Evolutionary conservation across 2,329 filamentous ascomycete genomes (phyloP), one percentile per base, ranked within the genome.

Genomic region (Trichoderma sp.): DNA sequence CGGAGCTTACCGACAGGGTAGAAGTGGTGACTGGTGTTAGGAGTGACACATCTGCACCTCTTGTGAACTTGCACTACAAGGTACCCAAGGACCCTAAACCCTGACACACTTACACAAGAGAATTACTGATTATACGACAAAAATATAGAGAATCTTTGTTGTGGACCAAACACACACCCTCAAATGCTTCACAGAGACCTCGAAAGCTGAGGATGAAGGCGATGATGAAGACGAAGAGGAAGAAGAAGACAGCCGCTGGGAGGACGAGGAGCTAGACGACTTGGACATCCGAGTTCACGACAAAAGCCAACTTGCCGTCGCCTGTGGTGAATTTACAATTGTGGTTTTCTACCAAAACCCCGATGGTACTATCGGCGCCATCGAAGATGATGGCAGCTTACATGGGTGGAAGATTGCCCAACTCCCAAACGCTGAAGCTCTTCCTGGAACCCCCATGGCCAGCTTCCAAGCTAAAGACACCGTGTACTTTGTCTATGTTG

Each of bases 101-200:
- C 15, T 2, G 2, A 15, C 21, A 11, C 5, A 3, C n/a, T 32
- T 18, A 47, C n/a, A 69, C 24, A 4, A 24, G 28, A 12, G 24
- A 21, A 21, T n/a, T 21, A 9, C 67, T 51, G 12, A 70, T 1
- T 28, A 14, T 26, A 43, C 30, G 32, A n/a, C 15, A 1, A 12
- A 51, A 61, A n/a, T 6, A n/a, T 9, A 71, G 70, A 61, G 15
- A 28, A n/a, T 71, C 5, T 71, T 67, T 32, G 56, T n/a, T 8
- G 57, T 67, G 1, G 30, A 43, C 3, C 18, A 61, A 1, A 6
- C 28, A 5, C 2, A 71, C 56, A 9, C 1, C n/a, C 63, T 71
- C 21, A 60, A 18, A 15, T 67, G 34, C 21, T 71, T 51, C 18
- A 61, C 21, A 5, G 39, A 71, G 3, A 56, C 51, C 3, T 12